Percentiles rank a stretch among this genome's conserved stretches.
These are phyloP conservation scores for Elsinoe australis DNA, from an alignment of 2,329 filamentous ascomycete species.

Conservation along the genomic window DNA sequence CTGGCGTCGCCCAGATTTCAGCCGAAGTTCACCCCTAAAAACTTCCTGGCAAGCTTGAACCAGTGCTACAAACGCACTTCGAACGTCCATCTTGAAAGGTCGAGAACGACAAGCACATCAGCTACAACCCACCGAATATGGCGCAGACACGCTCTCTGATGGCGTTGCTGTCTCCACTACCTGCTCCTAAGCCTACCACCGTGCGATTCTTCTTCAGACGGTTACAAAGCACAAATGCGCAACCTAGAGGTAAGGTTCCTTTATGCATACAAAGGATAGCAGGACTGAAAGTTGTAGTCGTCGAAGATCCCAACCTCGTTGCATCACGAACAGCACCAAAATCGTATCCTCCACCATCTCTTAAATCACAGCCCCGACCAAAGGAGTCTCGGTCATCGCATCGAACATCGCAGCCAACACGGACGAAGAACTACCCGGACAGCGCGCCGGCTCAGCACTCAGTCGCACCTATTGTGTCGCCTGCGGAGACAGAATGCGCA, in stretches of 20 bases:
- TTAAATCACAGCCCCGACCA: slow-evolving; percentile 31
- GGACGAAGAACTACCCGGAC: slow-evolving; percentile 30
- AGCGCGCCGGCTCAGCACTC: slow-evolving; percentile 23
- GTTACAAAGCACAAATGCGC: not conserved
- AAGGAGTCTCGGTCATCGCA: slow-evolving; percentile 32
- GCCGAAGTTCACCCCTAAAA: slow-evolving; percentile 15
- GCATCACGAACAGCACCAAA: slow-evolving; percentile 29
- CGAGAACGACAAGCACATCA: no score
- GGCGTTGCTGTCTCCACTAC: slow-evolving; percentile 36
- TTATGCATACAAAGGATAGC: no score
- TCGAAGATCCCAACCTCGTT: slow-evolving; percentile 28
- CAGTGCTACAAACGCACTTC: not conserved
- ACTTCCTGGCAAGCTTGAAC: not conserved
- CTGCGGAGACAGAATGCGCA: slow-evolving; percentile 30
- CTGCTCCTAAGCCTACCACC: slow-evolving; percentile 31
- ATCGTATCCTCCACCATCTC: slow-evolving; percentile 27
- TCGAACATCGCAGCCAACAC: slow-evolving; percentile 28
- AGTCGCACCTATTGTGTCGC: slow-evolving; percentile 23
- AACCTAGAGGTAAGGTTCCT: not conserved
- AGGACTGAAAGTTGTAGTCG: slow-evolving; percentile 8
- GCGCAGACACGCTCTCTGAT: slow-evolving; percentile 25
- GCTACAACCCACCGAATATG: no score
- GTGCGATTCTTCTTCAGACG: slow-evolving; percentile 29
- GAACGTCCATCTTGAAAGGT: no score
- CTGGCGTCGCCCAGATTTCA: not conserved